Base-by-base conservation (phyloP, 139 green algal species). In the Klebsormidium nitens region DNA sequence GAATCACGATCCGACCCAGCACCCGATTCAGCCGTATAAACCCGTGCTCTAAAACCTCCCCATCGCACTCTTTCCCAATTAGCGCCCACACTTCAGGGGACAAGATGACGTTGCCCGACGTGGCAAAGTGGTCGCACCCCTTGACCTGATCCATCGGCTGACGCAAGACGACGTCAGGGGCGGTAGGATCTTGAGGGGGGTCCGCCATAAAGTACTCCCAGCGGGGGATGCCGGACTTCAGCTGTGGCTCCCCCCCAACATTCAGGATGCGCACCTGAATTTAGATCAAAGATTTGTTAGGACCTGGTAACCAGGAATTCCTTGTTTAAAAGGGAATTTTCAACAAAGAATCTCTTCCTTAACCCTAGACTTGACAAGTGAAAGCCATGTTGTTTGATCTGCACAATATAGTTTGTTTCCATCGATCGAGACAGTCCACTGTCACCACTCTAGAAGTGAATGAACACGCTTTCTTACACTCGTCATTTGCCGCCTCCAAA, bases 111-210 rank as follows among this genome's bases (percentile, higher is more conserved):
- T 67, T 26, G 29, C 52, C 52, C 5, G 11, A 29, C 55, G 8
- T 63, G 55, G 55, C 29, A 8, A 29, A 8, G 55, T 14, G 8
- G 31, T 47, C 29, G 11, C 8, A 14, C 6, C 28, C 14, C 5
- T 59, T 26, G 32, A 67, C 59, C 59, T 67, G 59, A 11, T 59
- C 59, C 17, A 67, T 67, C n/a, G 59, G 59, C 8, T 50, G 39
- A 14, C 59, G 59, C 39, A 28, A 8, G 8, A 31, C 23, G 46
- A 55, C 46, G 46, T 55, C 46, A 55, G 46, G 46, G n/a, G n/a
- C n/a, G n/a, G 23, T 55, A 31, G 46, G 46, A 55, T 55, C 23
- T 23, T 55, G 46, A 55, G 23, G 46, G 23, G 23, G 23, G 46
- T 55, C 46, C 23, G 46, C 46, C 46, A 55, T 55, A 23, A 55